Conservation (phyloP, 768 basidiomycete species). For the Boletus rubroflammeus region DNA sequence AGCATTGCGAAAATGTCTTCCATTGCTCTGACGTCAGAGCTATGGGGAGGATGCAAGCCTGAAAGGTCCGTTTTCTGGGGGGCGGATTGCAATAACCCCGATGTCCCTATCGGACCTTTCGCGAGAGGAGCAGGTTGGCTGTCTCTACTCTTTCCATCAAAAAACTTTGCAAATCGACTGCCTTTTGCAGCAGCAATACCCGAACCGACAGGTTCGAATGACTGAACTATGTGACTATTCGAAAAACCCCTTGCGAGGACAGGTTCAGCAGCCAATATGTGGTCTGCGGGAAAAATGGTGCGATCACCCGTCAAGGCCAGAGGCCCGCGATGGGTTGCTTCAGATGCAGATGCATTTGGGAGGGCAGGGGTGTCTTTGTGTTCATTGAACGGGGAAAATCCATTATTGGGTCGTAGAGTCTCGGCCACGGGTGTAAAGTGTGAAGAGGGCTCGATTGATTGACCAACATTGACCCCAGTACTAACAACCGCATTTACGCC, state of each 20-base stretch:
- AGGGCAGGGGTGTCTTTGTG: slow-evolving; percentile 14
- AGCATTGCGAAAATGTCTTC: slow-evolving; percentile 83
- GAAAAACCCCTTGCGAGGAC: slow-evolving; percentile 15
- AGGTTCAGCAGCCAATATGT: slow-evolving; percentile 16
- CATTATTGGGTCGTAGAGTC: slow-evolving; percentile 19
- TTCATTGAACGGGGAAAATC: slow-evolving; percentile 61
- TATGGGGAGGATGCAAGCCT: slow-evolving; percentile 35
- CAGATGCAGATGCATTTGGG: slow-evolving; percentile 13
- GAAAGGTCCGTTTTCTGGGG: slow-evolving; percentile 45
- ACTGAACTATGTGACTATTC: slow-evolving; percentile 11
- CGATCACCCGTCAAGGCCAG: slow-evolving; percentile 20
- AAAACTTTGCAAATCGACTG: slow-evolving; percentile 85
- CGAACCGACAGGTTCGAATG: slow-evolving; percentile 34
- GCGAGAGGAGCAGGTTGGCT: slow-evolving; percentile 27
- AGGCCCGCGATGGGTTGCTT: slow-evolving; percentile 21
- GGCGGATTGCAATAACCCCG: slow-evolving; percentile 45
- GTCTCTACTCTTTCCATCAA: slow-evolving; percentile 67
- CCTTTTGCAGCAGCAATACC: slow-evolving; percentile 60
- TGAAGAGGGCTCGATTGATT: slow-evolving; percentile 17
- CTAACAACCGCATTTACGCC: slow-evolving; percentile 8
- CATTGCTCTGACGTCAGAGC: slow-evolving; percentile 57
- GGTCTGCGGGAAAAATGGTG: slow-evolving; percentile 20
- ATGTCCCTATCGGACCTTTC: slow-evolving; percentile 39
- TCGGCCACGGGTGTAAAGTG: slow-evolving; percentile 12
- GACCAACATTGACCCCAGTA: slow-evolving; percentile 6